Percentiles rank a stretch among this genome's conserved stretches.
phyloP scores from a whole-genome alignment of 2,329 filamentous ascomycete species.

The Fusarium devonianum region DNA sequence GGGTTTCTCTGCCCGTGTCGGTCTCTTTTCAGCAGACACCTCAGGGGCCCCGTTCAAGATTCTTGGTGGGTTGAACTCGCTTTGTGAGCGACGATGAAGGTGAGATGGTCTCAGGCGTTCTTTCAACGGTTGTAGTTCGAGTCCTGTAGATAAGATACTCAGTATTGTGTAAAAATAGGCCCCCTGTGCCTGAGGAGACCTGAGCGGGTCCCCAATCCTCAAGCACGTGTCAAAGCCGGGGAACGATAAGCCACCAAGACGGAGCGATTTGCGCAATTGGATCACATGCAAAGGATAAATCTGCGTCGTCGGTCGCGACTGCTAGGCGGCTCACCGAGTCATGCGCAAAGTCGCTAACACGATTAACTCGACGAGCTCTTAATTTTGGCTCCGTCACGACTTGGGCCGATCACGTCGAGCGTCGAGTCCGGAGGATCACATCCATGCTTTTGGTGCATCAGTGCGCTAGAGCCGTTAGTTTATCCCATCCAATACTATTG shows the following conservation, averaged over 20 bases:
- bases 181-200: constrained; percentile 24
- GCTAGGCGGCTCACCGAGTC: constrained; percentile 31
- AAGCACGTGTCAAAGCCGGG: constrained; percentile 42
- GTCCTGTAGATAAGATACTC: neutral
- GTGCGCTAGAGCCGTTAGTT: constrained; percentile 21
- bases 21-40: constrained; percentile 5
- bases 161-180: neutral
- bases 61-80: constrained; percentile 4
- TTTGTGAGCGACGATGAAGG: constrained; percentile 2
- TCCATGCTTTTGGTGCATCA: constrained; percentile 16
- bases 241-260: constrained; percentile 24
- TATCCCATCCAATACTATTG: constrained; percentile 18
- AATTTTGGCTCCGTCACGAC: too few relatives aligned
- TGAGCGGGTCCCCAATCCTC: constrained; percentile 9
- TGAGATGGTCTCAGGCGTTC: constrained; percentile 12
- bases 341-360: constrained; percentile 27
- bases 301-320: constrained; percentile 14
- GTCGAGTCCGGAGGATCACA: constrained; percentile 8
- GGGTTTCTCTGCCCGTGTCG: neutral
- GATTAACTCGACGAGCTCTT: constrained; percentile 23
- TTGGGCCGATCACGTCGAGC: too few relatives aligned
- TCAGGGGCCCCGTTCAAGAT: constrained; percentile 8
- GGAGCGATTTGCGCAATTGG: constrained; percentile 17
- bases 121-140: too few relatives aligned
- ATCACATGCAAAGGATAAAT: constrained; percentile 38